A percentile compares a stretch with the other conserved stretches of the same genome.
Conservation (phyloP, 1,284 basidiomycete species). For the Pyrrhoderma noxium region DNA sequence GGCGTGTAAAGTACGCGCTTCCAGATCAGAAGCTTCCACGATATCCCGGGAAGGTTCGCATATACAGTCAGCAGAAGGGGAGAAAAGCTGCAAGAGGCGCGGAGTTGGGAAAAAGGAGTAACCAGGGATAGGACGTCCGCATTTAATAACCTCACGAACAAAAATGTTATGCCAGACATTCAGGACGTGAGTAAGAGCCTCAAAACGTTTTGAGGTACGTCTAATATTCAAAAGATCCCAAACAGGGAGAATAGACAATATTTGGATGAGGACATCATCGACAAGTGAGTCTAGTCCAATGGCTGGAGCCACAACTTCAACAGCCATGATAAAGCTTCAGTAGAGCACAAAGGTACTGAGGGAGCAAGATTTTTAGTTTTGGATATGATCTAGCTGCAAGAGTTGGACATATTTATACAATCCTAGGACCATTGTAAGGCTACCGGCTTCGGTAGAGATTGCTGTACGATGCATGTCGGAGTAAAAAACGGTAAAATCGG, state of each 20-base stretch:
- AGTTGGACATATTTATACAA: no score
- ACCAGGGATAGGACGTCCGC: conserved; percentile 11
- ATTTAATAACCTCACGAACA: conserved; percentile 10
- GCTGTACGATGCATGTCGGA: no score
- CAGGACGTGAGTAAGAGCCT: conserved; percentile 7
- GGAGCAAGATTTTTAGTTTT: no score
- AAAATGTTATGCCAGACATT: conserved; percentile 13
- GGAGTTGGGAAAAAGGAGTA: conserved; percentile 8
- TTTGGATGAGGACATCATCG: conserved; percentile 16
- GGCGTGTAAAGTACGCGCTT: conserved; percentile 13
- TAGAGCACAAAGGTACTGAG: no score
- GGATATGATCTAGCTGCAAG: no score
- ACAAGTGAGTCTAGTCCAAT: conserved; percentile 7
- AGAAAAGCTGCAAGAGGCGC: conserved; percentile 6
- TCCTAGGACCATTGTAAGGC: no score
- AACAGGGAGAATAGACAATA: conserved; percentile 8
- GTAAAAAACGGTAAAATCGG: no score
- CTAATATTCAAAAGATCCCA: conserved; percentile 12
- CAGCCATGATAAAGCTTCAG: no score
- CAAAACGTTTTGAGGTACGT: conserved; percentile 15
- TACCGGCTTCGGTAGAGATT: no score
- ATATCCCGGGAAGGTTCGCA: conserved; percentile 1
- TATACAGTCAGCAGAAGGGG: conserved; percentile 20
- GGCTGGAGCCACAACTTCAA: neutral
- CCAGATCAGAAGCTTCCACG: conserved; percentile 12